Percentiles rank a stretch among this genome's conserved stretches.
Conservation (phyloP, 768 basidiomycete genomes). For the Brasilioporus rufonigricans region DNA sequence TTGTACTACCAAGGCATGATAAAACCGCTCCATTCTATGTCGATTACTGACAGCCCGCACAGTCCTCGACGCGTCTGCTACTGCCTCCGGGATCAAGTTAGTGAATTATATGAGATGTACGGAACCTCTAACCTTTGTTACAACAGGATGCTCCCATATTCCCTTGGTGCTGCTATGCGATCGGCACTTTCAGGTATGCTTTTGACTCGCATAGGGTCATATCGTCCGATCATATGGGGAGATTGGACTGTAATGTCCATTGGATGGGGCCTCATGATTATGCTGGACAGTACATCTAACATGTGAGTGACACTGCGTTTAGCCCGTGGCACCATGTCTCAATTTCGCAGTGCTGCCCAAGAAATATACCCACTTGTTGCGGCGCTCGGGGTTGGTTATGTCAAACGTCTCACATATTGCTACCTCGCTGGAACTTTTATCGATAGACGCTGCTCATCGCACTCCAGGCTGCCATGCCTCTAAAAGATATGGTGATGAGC, state of each 20-base stretch:
- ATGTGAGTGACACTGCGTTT: slow-evolving; percentile 22
- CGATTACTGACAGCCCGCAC: not conserved
- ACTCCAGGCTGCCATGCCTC: slow-evolving; percentile 46
- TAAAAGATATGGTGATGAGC: slow-evolving; percentile 41
- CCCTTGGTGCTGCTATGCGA: slow-evolving; percentile 22
- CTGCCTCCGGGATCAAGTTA: slow-evolving; percentile 31
- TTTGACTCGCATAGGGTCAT: slow-evolving; percentile 26
- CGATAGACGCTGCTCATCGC: slow-evolving; percentile 32
- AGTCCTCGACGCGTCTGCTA: slow-evolving; percentile 38
- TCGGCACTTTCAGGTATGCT: slow-evolving; percentile 26
- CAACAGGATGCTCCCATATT: slow-evolving; percentile 37
- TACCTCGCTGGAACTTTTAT: not conserved
- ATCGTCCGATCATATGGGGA: slow-evolving; percentile 34
- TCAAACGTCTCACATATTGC: not conserved
- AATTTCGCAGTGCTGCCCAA: slow-evolving; percentile 24
- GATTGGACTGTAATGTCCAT: slow-evolving; percentile 29
- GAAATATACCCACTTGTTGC: slow-evolving; percentile 34
- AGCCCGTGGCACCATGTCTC: not conserved
- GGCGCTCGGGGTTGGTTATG: slow-evolving; percentile 32
- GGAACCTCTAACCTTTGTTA: not conserved
- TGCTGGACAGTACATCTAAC: slow-evolving; percentile 32
- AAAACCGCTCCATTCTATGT: not conserved
- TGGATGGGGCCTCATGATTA: slow-evolving; percentile 37
- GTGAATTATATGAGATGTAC: not conserved
- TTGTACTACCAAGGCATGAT: slow-evolving; percentile 38